phyloP scores from a whole-genome alignment of 495 filamentous ascomycete species.

The Hypoxylon fragiforme region DNA sequence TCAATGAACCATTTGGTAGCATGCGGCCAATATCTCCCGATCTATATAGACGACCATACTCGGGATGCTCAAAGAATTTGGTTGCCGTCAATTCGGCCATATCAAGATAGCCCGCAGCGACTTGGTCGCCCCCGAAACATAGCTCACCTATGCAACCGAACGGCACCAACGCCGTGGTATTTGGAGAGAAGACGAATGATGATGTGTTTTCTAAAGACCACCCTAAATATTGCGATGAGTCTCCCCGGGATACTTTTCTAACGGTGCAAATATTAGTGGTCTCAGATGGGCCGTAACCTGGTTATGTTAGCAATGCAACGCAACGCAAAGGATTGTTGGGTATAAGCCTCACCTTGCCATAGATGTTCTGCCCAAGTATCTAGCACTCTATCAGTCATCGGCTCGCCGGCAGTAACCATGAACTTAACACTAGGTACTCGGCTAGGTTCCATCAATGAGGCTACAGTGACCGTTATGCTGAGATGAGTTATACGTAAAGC shows the following conservation, averaged over 20 bases:
- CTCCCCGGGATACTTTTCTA: slow-evolving; percentile 53
- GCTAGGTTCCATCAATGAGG: slow-evolving; percentile 62
- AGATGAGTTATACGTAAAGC: slow-evolving; percentile 68
- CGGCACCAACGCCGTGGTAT: slow-evolving; percentile 53
- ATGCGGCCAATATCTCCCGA: slow-evolving; percentile 73
- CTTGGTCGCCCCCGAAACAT: slow-evolving; percentile 82
- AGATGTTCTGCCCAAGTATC: slow-evolving; percentile 67
- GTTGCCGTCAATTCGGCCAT: slow-evolving; percentile 55
- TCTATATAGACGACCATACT: slow-evolving; percentile 68
- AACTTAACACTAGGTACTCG: slow-evolving; percentile 68
- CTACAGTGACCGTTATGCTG: slow-evolving; percentile 76
- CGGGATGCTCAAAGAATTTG: slow-evolving; percentile 67
- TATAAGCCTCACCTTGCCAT: slow-evolving; percentile 66
- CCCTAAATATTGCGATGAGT: slow-evolving; percentile 62
- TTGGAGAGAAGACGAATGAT: slow-evolving; percentile 61
- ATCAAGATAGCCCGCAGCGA: slow-evolving; percentile 72
- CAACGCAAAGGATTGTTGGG: neutral
- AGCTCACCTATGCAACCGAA: slow-evolving; percentile 74
- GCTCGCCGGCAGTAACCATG: slow-evolving; percentile 72
- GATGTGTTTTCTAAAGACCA: slow-evolving; percentile 70
- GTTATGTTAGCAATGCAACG: slow-evolving; percentile 8
- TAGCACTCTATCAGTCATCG: slow-evolving; percentile 66
- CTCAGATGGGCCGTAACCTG: slow-evolving; percentile 71
- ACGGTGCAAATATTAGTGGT: slow-evolving; percentile 77
- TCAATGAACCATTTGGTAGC: slow-evolving; percentile 67